These are phyloP conservation scores for Penicillium crystallinum DNA, from an alignment of 495 filamentous ascomycete genomes.

Conservation along the genomic window DNA sequence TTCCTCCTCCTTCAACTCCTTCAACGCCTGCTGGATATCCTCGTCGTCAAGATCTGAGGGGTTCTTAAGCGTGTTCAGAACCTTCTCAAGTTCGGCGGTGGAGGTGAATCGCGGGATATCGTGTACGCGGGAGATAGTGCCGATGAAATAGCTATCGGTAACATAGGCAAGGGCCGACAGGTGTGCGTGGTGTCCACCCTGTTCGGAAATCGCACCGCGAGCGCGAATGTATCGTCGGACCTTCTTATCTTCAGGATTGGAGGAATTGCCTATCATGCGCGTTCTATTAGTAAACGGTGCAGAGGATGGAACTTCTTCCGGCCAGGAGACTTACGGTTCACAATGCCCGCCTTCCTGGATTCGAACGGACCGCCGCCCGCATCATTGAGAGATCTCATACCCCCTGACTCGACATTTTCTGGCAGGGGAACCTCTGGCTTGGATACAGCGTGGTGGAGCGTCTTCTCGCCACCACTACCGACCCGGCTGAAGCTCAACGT, in stretches of 20 bases:
- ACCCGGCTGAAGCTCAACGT: slow-evolving; percentile 83
- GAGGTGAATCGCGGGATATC: slow-evolving; percentile 59
- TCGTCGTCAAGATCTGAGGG: slow-evolving; percentile 43
- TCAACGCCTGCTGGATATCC: slow-evolving; percentile 36
- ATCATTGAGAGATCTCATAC: slow-evolving; percentile 21
- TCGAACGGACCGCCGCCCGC: slow-evolving; percentile 40
- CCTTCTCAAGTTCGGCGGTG: slow-evolving; percentile 30
- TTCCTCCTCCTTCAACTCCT: slow-evolving; percentile 42
- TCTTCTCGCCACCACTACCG: slow-evolving; percentile 57
- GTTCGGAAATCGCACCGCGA: slow-evolving; percentile 62
- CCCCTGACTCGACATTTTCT: slow-evolving; percentile 16
- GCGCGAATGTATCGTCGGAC: slow-evolving; percentile 76
- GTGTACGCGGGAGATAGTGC: slow-evolving; percentile 75
- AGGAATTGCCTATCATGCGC: slow-evolving; percentile 28
- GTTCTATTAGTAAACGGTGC: neutral
- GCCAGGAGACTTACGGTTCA: slow-evolving; percentile 34
- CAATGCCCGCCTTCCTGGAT: slow-evolving; percentile 35
- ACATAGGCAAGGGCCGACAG: slow-evolving; percentile 87
- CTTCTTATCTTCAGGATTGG: slow-evolving; percentile 58
- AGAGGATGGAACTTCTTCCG: neutral
- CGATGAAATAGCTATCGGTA: slow-evolving; percentile 87
- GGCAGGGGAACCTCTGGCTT: slow-evolving; percentile 32
- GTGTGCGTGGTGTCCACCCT: slow-evolving; percentile 74
- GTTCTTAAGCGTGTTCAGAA: slow-evolving; percentile 41
- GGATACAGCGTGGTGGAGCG: slow-evolving; percentile 41